Percentiles rank a stretch among this genome's conserved stretches.
These are phyloP conservation scores for Marvania coccoides DNA, from an alignment of 139 green algal genomes.

Conservation along the genomic window DNA sequence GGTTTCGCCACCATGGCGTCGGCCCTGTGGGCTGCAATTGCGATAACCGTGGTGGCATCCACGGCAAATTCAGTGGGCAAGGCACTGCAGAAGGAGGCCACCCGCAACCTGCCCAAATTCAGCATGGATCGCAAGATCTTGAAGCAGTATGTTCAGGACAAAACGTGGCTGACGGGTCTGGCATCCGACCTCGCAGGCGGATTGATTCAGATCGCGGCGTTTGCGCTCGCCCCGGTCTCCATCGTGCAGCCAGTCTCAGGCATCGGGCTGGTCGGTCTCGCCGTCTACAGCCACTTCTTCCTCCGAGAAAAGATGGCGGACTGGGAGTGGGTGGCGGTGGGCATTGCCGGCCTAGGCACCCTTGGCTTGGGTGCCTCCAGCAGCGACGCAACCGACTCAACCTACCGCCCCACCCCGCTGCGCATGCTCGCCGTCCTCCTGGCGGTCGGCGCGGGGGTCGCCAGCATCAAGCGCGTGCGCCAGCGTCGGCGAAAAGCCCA, in stretches of 20 bases:
- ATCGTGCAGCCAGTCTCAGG: slow-evolving; percentile 82
- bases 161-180: slow-evolving; percentile 63
- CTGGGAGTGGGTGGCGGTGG: slow-evolving; percentile 57
- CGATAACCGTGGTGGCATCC: slow-evolving; percentile 66
- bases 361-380: slow-evolving; percentile 46
- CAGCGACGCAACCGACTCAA: not conserved
- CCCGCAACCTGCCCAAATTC: slow-evolving; percentile 52
- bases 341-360: slow-evolving; percentile 41
- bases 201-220: slow-evolving; percentile 76
- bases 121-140: slow-evolving; percentile 50
- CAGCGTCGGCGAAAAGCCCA: not conserved
- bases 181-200: slow-evolving; percentile 63
- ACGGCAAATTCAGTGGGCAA: slow-evolving; percentile 82
- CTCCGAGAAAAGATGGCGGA: slow-evolving; percentile 54
- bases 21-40: slow-evolving; percentile 50
- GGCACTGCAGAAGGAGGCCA: slow-evolving; percentile 80
- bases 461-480: slow-evolving; percentile 8
- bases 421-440: slow-evolving; percentile 28
- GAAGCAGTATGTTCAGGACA: slow-evolving; percentile 42
- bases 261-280: slow-evolving; percentile 70
- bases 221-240: slow-evolving; percentile 75
- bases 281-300: slow-evolving; percentile 82
- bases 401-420: not conserved
- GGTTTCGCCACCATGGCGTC: not conserved
- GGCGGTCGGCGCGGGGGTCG: slow-evolving; percentile 1